Evolutionary conservation across 805 yeast genomes (phyloP).

Genomic region (Starmerella asiatica): DNA sequence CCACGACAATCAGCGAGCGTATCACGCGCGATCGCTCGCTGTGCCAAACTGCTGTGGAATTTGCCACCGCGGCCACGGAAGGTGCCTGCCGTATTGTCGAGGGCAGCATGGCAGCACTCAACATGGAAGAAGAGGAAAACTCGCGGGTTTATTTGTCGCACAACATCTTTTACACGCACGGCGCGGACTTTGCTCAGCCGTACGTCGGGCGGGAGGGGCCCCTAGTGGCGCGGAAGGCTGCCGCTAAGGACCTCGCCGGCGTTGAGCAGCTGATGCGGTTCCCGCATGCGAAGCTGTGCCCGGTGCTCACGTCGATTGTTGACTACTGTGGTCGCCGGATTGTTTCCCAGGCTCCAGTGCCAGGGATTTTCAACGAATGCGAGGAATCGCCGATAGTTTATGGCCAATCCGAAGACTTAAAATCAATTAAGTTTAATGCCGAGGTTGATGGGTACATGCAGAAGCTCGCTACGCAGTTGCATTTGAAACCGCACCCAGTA

Average conservation of each 20-base stretch:
- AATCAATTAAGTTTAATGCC: conserved; percentile 37
- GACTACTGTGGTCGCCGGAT: conserved; percentile 84
- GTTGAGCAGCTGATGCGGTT: conserved; percentile 54
- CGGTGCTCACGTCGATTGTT: conserved; percentile 69
- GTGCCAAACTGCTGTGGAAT: conserved; percentile 59
- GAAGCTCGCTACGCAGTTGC: conserved; percentile 59
- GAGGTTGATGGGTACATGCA: conserved; percentile 44
- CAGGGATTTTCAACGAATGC: conserved; percentile 57
- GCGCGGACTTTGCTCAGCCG: conserved; percentile 53
- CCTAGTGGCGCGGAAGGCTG: conserved; percentile 72
- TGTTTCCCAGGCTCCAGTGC: conserved; percentile 89
- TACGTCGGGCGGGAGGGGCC: conserved; percentile 61
- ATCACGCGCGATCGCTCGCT: conserved; percentile 63
- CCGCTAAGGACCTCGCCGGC: conserved; percentile 64
- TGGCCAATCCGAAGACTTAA: conserved; percentile 56
- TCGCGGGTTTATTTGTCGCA: conserved; percentile 61
- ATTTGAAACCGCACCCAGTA: conserved; percentile 56
- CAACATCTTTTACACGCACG: conserved; percentile 77
- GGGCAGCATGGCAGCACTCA: conserved; percentile 64
- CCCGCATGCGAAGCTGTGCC: conserved; percentile 49
- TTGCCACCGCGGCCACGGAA: conserved; percentile 57
- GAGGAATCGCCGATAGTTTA: conserved; percentile 45
- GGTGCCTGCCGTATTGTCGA: conserved; percentile 67
- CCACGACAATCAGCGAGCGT: conserved; percentile 46
- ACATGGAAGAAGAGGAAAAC: conserved; percentile 52